Conservation (phyloP, 2,329 filamentous ascomycete genomes). For the Stromatinia cepivora region DNA sequence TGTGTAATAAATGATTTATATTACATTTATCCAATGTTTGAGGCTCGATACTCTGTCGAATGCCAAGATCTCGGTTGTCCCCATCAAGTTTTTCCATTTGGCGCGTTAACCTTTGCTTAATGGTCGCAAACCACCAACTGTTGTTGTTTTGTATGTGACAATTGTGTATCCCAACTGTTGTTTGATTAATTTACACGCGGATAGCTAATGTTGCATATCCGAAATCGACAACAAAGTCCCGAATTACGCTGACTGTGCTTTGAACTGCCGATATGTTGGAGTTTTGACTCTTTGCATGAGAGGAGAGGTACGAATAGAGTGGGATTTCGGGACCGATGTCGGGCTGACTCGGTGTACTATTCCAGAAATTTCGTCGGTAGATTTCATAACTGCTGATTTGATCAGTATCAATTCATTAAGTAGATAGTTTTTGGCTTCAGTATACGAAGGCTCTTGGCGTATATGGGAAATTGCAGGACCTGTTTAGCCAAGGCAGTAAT, state of each 20-base stretch:
- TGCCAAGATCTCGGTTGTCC: neutral
- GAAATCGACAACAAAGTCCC: slow-evolving; percentile 7
- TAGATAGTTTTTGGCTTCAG: neutral
- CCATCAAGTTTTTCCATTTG: neutral
- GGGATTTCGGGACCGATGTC: neutral
- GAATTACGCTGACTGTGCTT: slow-evolving; percentile 14
- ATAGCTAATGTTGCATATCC: neutral
- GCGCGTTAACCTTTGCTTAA: slow-evolving; percentile 7
- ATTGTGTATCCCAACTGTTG: neutral
- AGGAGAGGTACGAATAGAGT: neutral
- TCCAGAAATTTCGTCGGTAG: neutral
- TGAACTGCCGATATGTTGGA: neutral
- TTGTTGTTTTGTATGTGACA: neutral
- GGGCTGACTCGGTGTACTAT: neutral
- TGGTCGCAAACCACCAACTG: slow-evolving; percentile 2
- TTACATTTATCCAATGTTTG: slow-evolving; percentile 11
- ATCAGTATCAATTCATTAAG: neutral
- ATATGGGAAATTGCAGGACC: neutral
- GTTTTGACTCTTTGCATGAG: neutral
- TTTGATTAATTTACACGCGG: neutral
- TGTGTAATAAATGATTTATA: neutral
- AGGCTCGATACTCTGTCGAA: slow-evolving; percentile 2
- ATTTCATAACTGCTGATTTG: neutral
- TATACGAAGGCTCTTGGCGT: neutral
- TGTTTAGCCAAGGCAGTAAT: neutral